Base-by-base conservation (phyloP, 2,329 filamentous ascomycete species). In the Phaeosphaeriaceae sp. region DNA sequence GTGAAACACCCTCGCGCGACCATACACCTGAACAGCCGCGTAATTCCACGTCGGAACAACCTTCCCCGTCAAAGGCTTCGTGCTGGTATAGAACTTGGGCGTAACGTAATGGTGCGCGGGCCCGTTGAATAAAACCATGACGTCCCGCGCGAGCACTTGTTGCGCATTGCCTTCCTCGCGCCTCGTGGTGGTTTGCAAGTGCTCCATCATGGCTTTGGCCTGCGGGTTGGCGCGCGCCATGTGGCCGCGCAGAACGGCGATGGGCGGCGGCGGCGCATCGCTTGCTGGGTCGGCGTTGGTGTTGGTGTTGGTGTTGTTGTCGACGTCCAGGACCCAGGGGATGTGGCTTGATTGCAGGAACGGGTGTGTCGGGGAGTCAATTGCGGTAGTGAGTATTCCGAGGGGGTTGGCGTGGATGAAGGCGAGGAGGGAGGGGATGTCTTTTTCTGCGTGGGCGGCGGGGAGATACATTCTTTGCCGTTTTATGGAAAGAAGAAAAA, bases 1-100 rank as follows among this genome's bases (percentile, higher is more conserved):
- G 48, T 73, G 79, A 6, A 87, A 80, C 3, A 88, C 70, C 0
- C 53, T 81, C 1, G 82, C 81, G 1, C 68, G 77, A 1, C 86
- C 86, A 57, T 88, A 88, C 0, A 77, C 83, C 68, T 89, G 84
- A 0, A 80, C 85, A 0, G 86, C 84, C 0, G 83, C 76, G 59
- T 89, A 89, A 67, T 89, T 85, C 87, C 86, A 89, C 0, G 86
- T 89, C 0, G 85, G 85, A 4, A 87, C 86, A 0, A 88, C 86
- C 58, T 89, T 89, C 9, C 80, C 86, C 0, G 81, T 85, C 0
- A 61, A 65, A 0, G 85, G 86, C 64, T 88, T 89, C 1, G 86
- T 88, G 56, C 84, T 78, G 9, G 73, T 77, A 73, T 88, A 89
- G 70, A 88, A 88, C 7, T 58, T 56, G 1, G 86, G 84, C 0